Base-by-base conservation (phyloP, 306 rosid genomes). In the Macrotyloma uniflorum region DNA sequence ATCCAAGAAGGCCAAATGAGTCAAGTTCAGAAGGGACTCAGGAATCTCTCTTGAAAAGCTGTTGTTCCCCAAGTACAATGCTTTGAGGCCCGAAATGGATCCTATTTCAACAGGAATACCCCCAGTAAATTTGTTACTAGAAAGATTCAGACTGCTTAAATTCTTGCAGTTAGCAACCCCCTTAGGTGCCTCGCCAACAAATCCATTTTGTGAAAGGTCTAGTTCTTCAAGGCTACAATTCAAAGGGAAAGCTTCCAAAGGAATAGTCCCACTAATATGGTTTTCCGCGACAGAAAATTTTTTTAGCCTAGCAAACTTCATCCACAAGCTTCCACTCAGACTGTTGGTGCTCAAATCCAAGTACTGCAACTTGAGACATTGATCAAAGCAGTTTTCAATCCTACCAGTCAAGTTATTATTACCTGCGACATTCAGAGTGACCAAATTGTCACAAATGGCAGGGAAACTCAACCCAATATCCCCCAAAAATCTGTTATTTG, bases 261-360 rank as follows among this genome's bases (percentile, higher is more conserved):
- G 81, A 50, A 93, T 70, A 8, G 45, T 8, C 72, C 96, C 98
- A 33, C 1, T 70, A n/a, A 95, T 87, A 49, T 19, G 0, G 63
- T 95, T 95, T 83, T 91, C 98, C 1, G 99, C 90, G 36, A 80
- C 85, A 24, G 96, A 93, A 78, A 95, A 91, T 46, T 57, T 43
- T 33, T 9, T 83, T 32, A 92, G 89, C 85, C 88, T 87, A 0
- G 84, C 75, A 85, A 93, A 86, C 1, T 87, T 90, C 80, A 35
- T 69, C 99, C 97, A 88, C 9, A 95, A 36, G 1, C 74, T 76
- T n/a, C 97, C 99, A 74, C 58, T 81, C 1, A 95, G 86, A 4
- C 61, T 40, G 72, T 95, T 95, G 10, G 94, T 58, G 86, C 99
- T 91, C 86, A 95, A 86, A 87, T 95, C 99, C 88, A 95, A 81